Percentiles rank a stretch among this genome's conserved stretches.
Conservation (phyloP, 768 basidiomycete genomes). For the Podaxis pistillaris region DNA sequence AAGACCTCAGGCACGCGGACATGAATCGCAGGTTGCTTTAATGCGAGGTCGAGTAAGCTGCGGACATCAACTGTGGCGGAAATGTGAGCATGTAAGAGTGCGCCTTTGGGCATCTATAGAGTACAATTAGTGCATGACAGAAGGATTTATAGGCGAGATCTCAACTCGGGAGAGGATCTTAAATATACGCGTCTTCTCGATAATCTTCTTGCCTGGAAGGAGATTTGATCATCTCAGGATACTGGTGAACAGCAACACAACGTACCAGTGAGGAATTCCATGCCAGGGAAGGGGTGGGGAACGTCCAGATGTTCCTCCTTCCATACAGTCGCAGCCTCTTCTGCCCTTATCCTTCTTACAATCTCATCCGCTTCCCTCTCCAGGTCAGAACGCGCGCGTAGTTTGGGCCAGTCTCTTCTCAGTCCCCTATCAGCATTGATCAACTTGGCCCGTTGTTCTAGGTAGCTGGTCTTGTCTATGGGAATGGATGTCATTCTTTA, state of each 20-base stretch:
- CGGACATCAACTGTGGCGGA: constrained; percentile 64
- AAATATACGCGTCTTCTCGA: constrained; percentile 62
- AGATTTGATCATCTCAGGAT: not conserved
- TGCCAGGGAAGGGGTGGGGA: constrained; percentile 17
- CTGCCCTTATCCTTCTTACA: constrained; percentile 12
- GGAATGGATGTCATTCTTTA: not conserved
- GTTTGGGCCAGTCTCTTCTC: constrained; percentile 43
- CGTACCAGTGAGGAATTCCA: constrained; percentile 10
- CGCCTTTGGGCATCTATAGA: constrained; percentile 79
- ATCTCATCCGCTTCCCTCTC: constrained; percentile 55
- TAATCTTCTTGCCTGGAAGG: constrained; percentile 49
- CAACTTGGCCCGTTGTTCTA: constrained; percentile 30
- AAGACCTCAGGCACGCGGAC: constrained; percentile 45
- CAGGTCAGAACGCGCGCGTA: constrained; percentile 24
- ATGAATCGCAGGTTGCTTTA: constrained; percentile 60
- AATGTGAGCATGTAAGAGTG: constrained; percentile 71
- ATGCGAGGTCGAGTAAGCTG: constrained; percentile 51
- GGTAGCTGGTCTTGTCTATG: constrained; percentile 24
- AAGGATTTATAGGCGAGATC: not conserved
- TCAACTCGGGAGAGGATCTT: not conserved
- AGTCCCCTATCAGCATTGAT: constrained; percentile 46
- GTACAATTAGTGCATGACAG: not conserved
- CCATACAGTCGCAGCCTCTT: constrained; percentile 13
- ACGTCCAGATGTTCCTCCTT: constrained; percentile 8
- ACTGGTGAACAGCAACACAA: not conserved